phyloP scores from a whole-genome alignment of 805 yeast genomes.

The Saccharomycopsis sp. region DNA sequence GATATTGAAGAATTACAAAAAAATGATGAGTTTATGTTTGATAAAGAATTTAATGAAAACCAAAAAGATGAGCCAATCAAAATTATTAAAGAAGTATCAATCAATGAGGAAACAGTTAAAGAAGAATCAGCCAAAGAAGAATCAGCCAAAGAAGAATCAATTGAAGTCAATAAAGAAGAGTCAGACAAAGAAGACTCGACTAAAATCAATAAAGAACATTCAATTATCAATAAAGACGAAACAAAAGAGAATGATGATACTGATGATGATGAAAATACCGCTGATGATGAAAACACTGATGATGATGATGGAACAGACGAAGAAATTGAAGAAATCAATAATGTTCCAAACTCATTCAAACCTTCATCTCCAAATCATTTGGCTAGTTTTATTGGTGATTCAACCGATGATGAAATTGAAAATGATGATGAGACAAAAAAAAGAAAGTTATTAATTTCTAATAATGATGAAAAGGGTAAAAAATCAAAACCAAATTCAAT shows the following conservation, averaged over 20 bases:
- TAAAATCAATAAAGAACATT: too few relatives aligned
- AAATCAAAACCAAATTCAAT: neutral
- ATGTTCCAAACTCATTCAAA: neutral
- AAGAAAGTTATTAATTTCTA: too few relatives aligned
- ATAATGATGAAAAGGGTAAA: neutral
- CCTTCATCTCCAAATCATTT: too few relatives aligned
- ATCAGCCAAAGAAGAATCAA: neutral
- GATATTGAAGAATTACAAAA: slow-evolving; percentile 16
- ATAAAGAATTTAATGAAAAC: neutral
- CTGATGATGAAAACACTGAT: neutral
- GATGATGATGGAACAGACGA: neutral
- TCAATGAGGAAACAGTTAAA: too few relatives aligned
- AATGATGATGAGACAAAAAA: neutral
- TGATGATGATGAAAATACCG: neutral
- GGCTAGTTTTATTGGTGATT: neutral
- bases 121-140: too few relatives aligned
- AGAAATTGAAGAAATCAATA: neutral
- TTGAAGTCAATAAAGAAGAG: neutral
- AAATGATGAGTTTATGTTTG: slow-evolving; percentile 12
- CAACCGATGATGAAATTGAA: neutral
- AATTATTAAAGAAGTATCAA: too few relatives aligned
- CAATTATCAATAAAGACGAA: too few relatives aligned
- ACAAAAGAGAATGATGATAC: neutral
- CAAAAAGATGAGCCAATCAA: neutral
- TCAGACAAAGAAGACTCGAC: too few relatives aligned